These are phyloP conservation scores for Pascua guehoae DNA, from an alignment of 1,284 basidiomycete species.

Conservation along the genomic window DNA sequence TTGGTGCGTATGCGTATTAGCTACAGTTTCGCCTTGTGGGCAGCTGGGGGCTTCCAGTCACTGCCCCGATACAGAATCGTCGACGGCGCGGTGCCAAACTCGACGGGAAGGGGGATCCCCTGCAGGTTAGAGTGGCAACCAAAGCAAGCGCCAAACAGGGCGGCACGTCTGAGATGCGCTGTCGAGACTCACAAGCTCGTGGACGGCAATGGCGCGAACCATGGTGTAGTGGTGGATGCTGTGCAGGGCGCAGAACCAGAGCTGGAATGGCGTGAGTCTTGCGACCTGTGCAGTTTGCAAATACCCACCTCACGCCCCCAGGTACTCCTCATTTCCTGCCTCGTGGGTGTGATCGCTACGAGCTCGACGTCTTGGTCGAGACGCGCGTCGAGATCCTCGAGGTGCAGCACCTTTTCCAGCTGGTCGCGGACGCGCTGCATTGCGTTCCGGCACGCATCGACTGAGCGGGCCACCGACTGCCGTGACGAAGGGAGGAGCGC, in stretches of 20 bases:
- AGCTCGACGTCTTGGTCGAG: constrained; percentile 30
- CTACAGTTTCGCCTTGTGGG: constrained; percentile 18
- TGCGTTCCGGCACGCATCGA: constrained; percentile 26
- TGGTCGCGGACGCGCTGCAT: constrained; percentile 25
- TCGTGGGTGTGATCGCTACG: constrained; percentile 38
- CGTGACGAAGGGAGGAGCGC: constrained; percentile 28
- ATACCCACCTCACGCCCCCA: constrained; percentile 40
- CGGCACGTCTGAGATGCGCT: neutral
- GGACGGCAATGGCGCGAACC: constrained; percentile 44
- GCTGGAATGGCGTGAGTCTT: constrained; percentile 14
- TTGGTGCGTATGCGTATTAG: too few species aligned
- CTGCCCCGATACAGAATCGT: constrained; percentile 37
- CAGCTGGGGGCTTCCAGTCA: constrained; percentile 17
- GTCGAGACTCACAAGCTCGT: constrained; percentile 39
- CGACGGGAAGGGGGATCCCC: constrained; percentile 38
- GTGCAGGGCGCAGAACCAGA: constrained; percentile 46
- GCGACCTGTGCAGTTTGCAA: neutral
- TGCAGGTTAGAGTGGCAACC: constrained; percentile 3
- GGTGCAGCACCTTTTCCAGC: constrained; percentile 22
- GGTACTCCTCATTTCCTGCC: constrained; percentile 36
- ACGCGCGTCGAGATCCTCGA: constrained; percentile 20
- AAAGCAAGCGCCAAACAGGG: neutral
- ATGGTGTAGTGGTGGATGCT: constrained; percentile 47
- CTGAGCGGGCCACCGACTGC: constrained; percentile 22
- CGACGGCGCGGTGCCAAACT: constrained; percentile 46